Conservation (phyloP, 805 yeast genomes). For the Candida takata region DNA sequence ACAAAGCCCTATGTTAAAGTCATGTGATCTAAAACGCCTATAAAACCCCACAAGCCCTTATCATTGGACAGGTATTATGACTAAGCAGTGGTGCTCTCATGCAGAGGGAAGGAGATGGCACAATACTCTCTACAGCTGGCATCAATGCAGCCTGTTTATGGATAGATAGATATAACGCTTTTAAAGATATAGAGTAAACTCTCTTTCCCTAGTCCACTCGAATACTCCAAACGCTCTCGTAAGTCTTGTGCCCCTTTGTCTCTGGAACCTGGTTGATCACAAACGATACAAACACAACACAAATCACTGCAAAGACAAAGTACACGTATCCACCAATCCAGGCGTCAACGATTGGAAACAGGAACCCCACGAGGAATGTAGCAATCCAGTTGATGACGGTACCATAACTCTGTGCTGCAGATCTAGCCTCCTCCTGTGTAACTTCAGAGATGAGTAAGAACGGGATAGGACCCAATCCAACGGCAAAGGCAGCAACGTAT, state of each 20-base stretch:
- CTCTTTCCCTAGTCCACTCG: slow-evolving; percentile 17
- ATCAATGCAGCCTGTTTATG: too few relatives aligned
- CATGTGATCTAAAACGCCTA: too few relatives aligned
- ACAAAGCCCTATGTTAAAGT: too few relatives aligned
- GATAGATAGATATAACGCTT: too few relatives aligned
- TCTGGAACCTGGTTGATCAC: slow-evolving; percentile 55
- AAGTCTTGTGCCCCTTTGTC: slow-evolving; percentile 57
- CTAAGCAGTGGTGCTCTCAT: too few relatives aligned
- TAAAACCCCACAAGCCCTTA: too few relatives aligned
- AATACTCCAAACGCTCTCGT: slow-evolving; percentile 61
- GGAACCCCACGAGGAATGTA: slow-evolving; percentile 72
- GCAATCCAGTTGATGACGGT: slow-evolving; percentile 88
- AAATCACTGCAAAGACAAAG: slow-evolving; percentile 56
- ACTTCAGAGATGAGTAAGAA: slow-evolving; percentile 83
- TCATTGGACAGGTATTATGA: too few relatives aligned
- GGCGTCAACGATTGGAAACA: slow-evolving; percentile 68
- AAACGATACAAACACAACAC: slow-evolving; percentile 43
- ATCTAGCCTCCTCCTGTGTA: slow-evolving; percentile 73
- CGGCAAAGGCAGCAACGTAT: slow-evolving; percentile 81
- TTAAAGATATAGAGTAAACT: too few relatives aligned
- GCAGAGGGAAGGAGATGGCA: too few relatives aligned
- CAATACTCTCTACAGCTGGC: too few relatives aligned
- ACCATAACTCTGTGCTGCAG: slow-evolving; percentile 89
- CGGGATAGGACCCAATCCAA: slow-evolving; percentile 95
- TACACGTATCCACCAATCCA: slow-evolving; percentile 74